Evolutionary conservation across 2,329 filamentous ascomycete genomes (phyloP).

Genomic region (Raffaelea ambrosiae): DNA sequence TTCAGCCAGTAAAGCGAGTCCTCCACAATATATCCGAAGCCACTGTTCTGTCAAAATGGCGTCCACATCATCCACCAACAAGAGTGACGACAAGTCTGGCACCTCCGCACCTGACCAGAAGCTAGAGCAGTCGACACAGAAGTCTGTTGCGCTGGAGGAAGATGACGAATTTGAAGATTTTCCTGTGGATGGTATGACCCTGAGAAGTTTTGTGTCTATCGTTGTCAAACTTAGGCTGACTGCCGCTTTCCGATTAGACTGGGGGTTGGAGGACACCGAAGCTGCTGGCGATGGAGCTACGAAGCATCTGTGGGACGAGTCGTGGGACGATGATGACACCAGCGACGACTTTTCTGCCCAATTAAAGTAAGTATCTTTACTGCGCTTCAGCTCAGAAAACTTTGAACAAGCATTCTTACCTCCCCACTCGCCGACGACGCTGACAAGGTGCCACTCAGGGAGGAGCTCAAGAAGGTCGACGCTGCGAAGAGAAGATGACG

Average conservation of each 20-base stretch:
- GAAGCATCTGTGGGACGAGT: conserved; percentile 93
- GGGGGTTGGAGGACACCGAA: conserved; percentile 86
- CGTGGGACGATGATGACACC: conserved; percentile 98
- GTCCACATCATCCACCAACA: conserved; percentile 19
- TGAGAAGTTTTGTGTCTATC: too few relatives aligned
- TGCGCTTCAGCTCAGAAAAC: too few relatives aligned
- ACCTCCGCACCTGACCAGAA: conserved; percentile 50
- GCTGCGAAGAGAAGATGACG: conserved; percentile 55
- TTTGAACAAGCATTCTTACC: conserved; percentile 1
- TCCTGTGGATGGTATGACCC: conserved; percentile 70
- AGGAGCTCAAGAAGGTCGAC: conserved; percentile 93
- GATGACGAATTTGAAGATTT: conserved; percentile 99
- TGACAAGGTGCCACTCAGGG: conserved; percentile 52
- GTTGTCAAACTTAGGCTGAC: too few relatives aligned
- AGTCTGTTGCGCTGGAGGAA: conserved; percentile 67
- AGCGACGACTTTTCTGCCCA: conserved; percentile 94
- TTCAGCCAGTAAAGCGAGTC: too few relatives aligned
- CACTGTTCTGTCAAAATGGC: too few relatives aligned
- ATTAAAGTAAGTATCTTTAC: conserved; percentile 84
- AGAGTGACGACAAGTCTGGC: conserved; percentile 29
- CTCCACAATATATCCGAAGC: too few relatives aligned
- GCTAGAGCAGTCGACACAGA: conserved; percentile 27
- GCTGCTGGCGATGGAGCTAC: conserved; percentile 56
- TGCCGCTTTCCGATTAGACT: conserved; percentile 54
- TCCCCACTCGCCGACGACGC: background rate